A percentile compares a stretch with the other conserved stretches of the same genome.
phyloP scores from a whole-genome alignment of 1,139 yeast species.

The Debaryomyces fabryi region DNA sequence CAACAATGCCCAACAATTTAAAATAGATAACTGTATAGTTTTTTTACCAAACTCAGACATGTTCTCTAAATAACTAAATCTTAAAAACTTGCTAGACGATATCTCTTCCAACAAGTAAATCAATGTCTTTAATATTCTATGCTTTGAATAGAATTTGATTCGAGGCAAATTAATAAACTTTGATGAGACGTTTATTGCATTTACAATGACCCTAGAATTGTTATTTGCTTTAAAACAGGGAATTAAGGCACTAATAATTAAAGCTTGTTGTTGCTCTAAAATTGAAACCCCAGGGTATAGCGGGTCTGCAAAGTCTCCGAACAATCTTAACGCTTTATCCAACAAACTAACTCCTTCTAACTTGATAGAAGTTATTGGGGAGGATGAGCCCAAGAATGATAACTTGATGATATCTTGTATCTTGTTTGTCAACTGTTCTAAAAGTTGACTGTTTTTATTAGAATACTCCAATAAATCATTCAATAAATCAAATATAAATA shows the following conservation, averaged over 20 bases:
- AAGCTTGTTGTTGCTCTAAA: constrained; percentile 93
- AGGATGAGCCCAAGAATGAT: constrained; percentile 84
- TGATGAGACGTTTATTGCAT: constrained; percentile 80
- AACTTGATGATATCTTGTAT: constrained; percentile 76
- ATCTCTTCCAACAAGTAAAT: constrained; percentile 69
- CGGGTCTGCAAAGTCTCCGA: constrained; percentile 72
- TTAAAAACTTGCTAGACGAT: constrained; percentile 45
- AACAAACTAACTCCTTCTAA: constrained; percentile 68
- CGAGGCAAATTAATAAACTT: constrained; percentile 61
- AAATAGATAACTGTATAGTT: constrained; percentile 67
- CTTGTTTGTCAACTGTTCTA: constrained; percentile 47
- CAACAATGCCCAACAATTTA: constrained; percentile 89
- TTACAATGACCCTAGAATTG: constrained; percentile 71
- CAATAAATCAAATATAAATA: constrained; percentile 61
- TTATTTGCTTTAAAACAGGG: constrained; percentile 85
- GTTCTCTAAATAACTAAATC: constrained; percentile 46
- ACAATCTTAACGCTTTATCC: constrained; percentile 39
- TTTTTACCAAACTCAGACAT: constrained; percentile 59
- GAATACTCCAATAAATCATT: constrained; percentile 52
- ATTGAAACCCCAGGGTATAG: constrained; percentile 71
- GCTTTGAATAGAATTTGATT: constrained; percentile 52
- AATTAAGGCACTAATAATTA: constrained; percentile 83
- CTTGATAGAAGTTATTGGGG: constrained; percentile 64
- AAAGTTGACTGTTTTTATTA: constrained; percentile 39
- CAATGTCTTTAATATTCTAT: constrained; percentile 69